phyloP scores from a whole-genome alignment of 2,329 filamentous ascomycete species.

The Fusarium robinianum region DNA sequence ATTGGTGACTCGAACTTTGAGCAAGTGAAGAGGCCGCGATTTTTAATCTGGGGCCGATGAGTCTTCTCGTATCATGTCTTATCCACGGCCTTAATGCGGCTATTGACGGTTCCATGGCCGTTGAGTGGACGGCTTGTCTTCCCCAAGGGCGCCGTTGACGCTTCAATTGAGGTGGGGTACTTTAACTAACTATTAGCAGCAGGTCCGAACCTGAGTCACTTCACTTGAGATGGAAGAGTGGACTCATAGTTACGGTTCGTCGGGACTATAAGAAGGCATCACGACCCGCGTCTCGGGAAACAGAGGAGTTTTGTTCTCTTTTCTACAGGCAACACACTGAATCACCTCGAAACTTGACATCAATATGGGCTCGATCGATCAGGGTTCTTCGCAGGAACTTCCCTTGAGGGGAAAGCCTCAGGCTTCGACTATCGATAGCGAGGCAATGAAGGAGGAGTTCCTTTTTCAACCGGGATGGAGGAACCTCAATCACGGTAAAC shows the following conservation, averaged over 20 bases:
- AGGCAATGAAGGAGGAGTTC: constrained; percentile 67
- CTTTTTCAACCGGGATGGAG: constrained; percentile 68
- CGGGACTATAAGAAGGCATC: constrained; percentile 13
- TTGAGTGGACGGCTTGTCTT: neutral
- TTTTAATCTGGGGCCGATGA: constrained; percentile 2
- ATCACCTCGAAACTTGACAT: neutral
- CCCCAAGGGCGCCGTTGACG: constrained; percentile 33
- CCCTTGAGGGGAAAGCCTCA: constrained; percentile 31
- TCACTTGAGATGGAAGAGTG: too few species aligned
- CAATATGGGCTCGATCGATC: constrained; percentile 31
- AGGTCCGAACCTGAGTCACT: too few species aligned
- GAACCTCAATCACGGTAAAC: constrained; percentile 81
- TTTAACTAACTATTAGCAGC: neutral
- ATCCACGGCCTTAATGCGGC: constrained; percentile 16
- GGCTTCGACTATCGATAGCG: constrained; percentile 40
- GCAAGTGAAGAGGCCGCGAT: too few species aligned
- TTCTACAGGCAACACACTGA: too few species aligned
- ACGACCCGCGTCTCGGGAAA: neutral
- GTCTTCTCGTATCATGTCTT: too few species aligned
- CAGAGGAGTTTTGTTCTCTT: neutral
- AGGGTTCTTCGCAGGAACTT: constrained; percentile 23
- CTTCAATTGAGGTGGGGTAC: constrained; percentile 30
- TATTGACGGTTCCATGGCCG: constrained; percentile 16
- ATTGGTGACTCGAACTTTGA: neutral
- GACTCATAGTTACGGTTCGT: neutral